phyloP scores from a whole-genome alignment of 495 filamentous ascomycete species.

The Rostrohypoxylon terebratum region DNA sequence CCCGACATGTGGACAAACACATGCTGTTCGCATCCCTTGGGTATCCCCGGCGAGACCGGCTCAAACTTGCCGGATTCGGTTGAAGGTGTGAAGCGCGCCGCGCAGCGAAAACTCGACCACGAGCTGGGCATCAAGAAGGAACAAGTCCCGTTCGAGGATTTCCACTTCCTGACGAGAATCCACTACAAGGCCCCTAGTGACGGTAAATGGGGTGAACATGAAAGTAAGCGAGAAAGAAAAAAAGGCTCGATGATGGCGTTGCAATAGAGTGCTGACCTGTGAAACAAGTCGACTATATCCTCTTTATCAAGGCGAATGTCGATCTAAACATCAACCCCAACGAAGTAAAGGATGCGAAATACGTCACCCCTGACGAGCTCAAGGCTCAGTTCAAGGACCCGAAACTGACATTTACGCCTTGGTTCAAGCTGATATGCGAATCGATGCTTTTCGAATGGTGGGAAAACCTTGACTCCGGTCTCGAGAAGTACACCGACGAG shows the following conservation, averaged over 20 bases:
- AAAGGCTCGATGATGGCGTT: not conserved
- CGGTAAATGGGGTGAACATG: constrained; percentile 98
- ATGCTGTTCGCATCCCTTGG: constrained; percentile 97
- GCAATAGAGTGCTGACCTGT: constrained; percentile 18
- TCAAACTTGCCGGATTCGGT: constrained; percentile 82
- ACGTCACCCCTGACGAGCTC: constrained; percentile 84
- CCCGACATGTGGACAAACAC: constrained; percentile 99
- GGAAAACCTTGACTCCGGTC: constrained; percentile 80
- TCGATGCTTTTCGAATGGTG: constrained; percentile 99
- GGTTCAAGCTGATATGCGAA: constrained; percentile 99
- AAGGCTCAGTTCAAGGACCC: constrained; percentile 87
- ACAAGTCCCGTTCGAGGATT: constrained; percentile 92
- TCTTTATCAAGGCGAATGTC: constrained; percentile 96
- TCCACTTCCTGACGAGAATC: constrained; percentile 94
- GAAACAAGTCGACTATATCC: constrained; percentile 91
- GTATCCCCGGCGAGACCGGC: constrained; percentile 91
- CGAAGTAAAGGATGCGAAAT: constrained; percentile 85
- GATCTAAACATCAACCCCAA: constrained; percentile 84
- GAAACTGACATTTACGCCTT: constrained; percentile 88
- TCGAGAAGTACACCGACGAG: constrained; percentile 90
- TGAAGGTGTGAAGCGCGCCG: constrained; percentile 86
- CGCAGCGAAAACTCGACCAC: constrained; percentile 91
- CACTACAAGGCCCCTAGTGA: constrained; percentile 98
- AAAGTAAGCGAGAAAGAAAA: constrained; percentile 71
- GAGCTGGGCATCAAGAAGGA: constrained; percentile 91